These are phyloP conservation scores for Penicillium cosmopolitanum DNA, from an alignment of 495 filamentous ascomycete genomes.

Conservation along the genomic window DNA sequence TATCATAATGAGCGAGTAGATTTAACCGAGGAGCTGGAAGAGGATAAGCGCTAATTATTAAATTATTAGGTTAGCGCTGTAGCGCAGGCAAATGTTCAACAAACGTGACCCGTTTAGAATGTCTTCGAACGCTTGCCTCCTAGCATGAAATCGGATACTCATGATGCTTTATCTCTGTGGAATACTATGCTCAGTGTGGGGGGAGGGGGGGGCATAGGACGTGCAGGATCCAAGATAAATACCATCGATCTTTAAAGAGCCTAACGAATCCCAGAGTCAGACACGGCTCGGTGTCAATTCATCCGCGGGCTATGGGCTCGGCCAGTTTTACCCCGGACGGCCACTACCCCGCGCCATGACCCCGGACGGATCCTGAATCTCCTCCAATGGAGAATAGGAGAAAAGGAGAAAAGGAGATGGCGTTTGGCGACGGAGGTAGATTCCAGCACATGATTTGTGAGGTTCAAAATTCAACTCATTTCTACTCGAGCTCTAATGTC, in stretches of 20 bases:
- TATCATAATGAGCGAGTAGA: slow-evolving; percentile 20
- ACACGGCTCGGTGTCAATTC: slow-evolving; percentile 20
- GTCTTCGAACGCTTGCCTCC: slow-evolving; percentile 14
- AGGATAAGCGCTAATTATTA: slow-evolving; percentile 20
- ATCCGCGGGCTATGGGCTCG: slow-evolving; percentile 13
- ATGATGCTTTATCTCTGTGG: slow-evolving; percentile 17
- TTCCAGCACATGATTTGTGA: no score
- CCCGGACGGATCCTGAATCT: slow-evolving; percentile 22
- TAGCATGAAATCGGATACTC: slow-evolving; percentile 16
- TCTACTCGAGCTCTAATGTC: no score
- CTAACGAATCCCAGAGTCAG: slow-evolving; percentile 10
- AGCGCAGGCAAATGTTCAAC: slow-evolving; percentile 2
- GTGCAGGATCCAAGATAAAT: slow-evolving; percentile 16
- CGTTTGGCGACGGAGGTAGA: no score
- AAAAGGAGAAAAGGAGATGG: no score
- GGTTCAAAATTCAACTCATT: no score
- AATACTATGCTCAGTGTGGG: slow-evolving; percentile 3
- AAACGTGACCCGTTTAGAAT: slow-evolving; percentile 16
- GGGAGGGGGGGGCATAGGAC: not conserved
- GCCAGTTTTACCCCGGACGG: slow-evolving; percentile 22
- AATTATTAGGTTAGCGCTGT: slow-evolving; percentile 9
- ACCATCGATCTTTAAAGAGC: slow-evolving; percentile 14
- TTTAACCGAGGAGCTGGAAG: slow-evolving; percentile 20
- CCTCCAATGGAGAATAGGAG: slow-evolving; percentile 20
- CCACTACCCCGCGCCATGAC: slow-evolving; percentile 21